Evolutionary conservation across 2,329 filamentous ascomycete genomes (phyloP), one percentile per base, ranked within the genome.

Genomic region (Epichloe baconii): DNA sequence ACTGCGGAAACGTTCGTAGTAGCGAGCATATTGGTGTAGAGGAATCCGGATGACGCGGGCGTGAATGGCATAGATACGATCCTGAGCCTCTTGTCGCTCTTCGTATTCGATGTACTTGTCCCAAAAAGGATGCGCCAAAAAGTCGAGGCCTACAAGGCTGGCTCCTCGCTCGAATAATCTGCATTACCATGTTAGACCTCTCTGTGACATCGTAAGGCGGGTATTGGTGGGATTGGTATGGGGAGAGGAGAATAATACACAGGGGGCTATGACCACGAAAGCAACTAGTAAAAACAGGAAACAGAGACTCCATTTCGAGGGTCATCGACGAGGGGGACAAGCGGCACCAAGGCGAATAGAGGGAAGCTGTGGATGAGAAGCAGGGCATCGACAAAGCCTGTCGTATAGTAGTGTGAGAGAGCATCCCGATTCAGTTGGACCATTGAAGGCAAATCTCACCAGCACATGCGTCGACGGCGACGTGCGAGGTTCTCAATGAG

Each of bases 101-200:
- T 97, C 93, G 62, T 94, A 97, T 65, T 97, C 93, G 56, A 98
- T 81, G 63, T 95, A 98, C 70, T 95, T 97, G 68, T 98, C 93
- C 93, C 93, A 98, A 71, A 98, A 96, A 1, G 89, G 89, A 64
- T 96, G 89, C 2, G 90, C 85, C 34, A 95, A 76, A 64, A 95
- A 98, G 68, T 98, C 93, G 17, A 97, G 77, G 15, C 93, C 93
- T 41, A 95, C 89, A 60, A 80, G 84, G 34, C 78, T 78, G 31
- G 88, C 86, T 55, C 86, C 93, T 58, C 93, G 86, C 66, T 98
- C 91, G 64, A 97, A 97, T 8, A 97, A 78, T 59, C 93, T 98
- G 65, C 41, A 47, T n/a, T 12, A 15, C n/a, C 21, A 47, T 44
- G 61, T 69, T 58, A 69, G 66, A 54, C 50, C 26, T 45, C 26